Percentiles rank a stretch among this genome's conserved stretches.
These are phyloP conservation scores for Tulasnella sp. DNA, from an alignment of 768 basidiomycete species.

Conservation along the genomic window DNA sequence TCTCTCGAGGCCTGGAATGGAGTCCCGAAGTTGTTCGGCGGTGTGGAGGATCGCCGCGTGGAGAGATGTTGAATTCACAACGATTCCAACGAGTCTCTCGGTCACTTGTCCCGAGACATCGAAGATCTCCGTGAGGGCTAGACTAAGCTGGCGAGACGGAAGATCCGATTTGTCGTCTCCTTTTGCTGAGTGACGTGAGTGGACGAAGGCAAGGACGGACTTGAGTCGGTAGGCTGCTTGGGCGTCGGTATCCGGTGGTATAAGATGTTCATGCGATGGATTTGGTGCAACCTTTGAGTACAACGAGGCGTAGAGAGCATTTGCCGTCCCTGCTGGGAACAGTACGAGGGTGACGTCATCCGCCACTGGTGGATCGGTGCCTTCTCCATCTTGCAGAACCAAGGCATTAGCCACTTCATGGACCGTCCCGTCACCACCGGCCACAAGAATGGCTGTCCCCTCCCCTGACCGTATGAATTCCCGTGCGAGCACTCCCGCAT, in stretches of 20 bases:
- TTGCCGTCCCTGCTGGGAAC: constrained; percentile 78
- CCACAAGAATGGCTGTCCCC: constrained; percentile 33
- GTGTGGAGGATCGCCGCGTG: constrained; percentile 71
- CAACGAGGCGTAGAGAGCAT: constrained; percentile 76
- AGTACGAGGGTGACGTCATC: constrained; percentile 39
- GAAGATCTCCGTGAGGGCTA: constrained; percentile 7
- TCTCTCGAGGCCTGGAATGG: constrained; percentile 69
- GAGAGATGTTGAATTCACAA: constrained; percentile 78
- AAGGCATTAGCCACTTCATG: constrained; percentile 77
- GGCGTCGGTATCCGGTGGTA: constrained; percentile 9
- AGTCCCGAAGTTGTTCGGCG: constrained; percentile 63
- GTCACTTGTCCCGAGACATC: constrained; percentile 17
- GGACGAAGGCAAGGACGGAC: constrained; percentile 49
- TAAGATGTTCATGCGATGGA: neutral
- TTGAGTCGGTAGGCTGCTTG: constrained; percentile 40
- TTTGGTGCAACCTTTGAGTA: constrained; percentile 44
- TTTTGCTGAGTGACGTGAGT: constrained; percentile 24
- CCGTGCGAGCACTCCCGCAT: constrained; percentile 41
- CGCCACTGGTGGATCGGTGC: constrained; percentile 10
- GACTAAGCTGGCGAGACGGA: neutral
- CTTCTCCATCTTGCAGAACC: constrained; percentile 26
- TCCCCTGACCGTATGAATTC: constrained; percentile 1
- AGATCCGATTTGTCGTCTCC: neutral
- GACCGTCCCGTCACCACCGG: constrained; percentile 86
- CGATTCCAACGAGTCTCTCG: constrained; percentile 45